Evolutionary conservation across 148 eudicot genomes (phyloP).

Genomic region (Tetragonia tetragonoides): DNA sequence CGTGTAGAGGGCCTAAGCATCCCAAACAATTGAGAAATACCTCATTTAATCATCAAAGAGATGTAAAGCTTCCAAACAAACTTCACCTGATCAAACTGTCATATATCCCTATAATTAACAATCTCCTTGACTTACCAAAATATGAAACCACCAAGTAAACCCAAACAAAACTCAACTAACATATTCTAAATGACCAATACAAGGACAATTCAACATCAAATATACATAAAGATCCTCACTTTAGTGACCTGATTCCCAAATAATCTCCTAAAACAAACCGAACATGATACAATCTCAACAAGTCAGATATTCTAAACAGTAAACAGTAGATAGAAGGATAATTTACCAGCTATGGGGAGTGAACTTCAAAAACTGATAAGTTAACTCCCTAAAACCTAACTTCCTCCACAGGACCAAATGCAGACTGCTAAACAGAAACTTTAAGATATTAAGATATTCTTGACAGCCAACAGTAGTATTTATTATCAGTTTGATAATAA

Average conservation of each 20-base stretch:
- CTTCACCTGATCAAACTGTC: neutral
- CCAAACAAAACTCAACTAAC: neutral
- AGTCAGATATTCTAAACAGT: neutral
- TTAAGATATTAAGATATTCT: neutral
- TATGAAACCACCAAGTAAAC: neutral
- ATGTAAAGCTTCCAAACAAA: neutral
- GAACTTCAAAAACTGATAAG: neutral
- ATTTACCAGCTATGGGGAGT: neutral
- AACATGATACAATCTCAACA: neutral
- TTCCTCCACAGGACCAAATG: neutral
- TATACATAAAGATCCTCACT: neutral
- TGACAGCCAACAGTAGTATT: neutral
- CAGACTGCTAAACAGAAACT: neutral
- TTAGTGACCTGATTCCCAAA: neutral
- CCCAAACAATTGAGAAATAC: neutral
- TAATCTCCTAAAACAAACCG: neutral
- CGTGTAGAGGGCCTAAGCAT: neutral
- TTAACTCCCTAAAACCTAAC: neutral
- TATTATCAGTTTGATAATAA: too few species aligned
- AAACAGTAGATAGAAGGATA: neutral
- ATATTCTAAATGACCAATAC: neutral
- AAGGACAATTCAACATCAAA: neutral
- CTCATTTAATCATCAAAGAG: neutral
- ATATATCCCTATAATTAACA: neutral
- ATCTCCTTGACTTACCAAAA: neutral